Conservation (phyloP, 2,329 filamentous ascomycete species). For the Cryphonectria carpinicola region DNA sequence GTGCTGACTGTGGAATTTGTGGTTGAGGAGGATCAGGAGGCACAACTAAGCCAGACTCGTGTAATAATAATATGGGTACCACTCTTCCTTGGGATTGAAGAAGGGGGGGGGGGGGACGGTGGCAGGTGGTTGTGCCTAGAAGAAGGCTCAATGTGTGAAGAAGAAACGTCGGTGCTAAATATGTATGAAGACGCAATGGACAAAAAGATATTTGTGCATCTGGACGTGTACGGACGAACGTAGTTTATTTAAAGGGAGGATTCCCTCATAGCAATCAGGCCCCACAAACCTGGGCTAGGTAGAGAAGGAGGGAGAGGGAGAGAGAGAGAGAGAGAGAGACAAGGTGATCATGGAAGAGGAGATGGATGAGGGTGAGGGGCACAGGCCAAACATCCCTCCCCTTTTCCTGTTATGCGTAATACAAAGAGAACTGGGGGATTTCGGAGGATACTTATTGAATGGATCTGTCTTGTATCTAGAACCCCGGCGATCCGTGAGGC, state of each 20-base stretch:
- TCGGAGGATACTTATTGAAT: neutral
- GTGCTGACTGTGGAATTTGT: conserved; percentile 22
- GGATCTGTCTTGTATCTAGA: neutral
- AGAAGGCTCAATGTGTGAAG: neutral
- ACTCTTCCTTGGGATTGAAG: neutral
- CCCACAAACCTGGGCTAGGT: neutral
- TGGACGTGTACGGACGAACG: neutral
- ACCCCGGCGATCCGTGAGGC: neutral
- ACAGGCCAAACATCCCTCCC: neutral
- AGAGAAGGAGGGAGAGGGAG: neutral
- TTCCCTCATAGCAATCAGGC: neutral
- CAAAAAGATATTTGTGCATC: neutral
- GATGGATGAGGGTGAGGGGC: conserved; percentile 10
- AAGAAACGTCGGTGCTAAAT: neutral
- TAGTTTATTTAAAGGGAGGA: neutral
- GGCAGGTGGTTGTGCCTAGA: neutral
- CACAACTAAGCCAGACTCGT: conserved; percentile 12
- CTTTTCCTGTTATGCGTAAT: neutral
- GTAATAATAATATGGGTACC: neutral
- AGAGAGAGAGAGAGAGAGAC: neutral
- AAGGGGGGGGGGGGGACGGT: neutral
- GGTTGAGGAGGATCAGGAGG: conserved; percentile 16
- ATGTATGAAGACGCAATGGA: neutral
- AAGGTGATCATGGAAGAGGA: neutral
- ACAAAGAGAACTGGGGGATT: neutral